Evolutionary conservation across 345 rosid genomes (phyloP), one percentile per base, ranked within the genome.

Genomic region (Aegle marmelos): DNA sequence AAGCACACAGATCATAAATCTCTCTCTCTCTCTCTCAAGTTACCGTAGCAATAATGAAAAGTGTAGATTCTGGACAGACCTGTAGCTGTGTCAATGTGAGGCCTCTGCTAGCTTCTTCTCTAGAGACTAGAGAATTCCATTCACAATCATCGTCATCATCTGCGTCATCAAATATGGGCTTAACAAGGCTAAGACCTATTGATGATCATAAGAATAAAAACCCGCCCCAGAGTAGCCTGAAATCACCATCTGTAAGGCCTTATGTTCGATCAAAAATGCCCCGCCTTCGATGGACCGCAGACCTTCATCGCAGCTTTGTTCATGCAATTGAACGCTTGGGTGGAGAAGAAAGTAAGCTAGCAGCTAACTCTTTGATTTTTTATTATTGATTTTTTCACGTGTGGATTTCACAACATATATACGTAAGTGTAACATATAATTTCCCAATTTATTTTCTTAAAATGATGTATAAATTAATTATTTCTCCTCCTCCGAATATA

Each of bases 281-380:
- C n/a, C 75, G 96, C 34, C 85, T 90, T 45, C 83, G 91, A 27
- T 91, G 96, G 96, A 90, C 92, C 30, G 82, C 90, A 9, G 81
- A 84, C 65, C 91, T 91, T 80, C 96, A 91, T 45, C 88, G 24
- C 24, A 80, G 86, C 79, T 91, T 90, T 73, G 87, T 89, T 72
- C 90, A 83, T 85, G 96, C 94, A 19, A 92, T 92, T 28, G 83
- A 89, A 68, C 76, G 80, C 27, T 86, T 92, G 13, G 97, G 94
- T 4, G 97, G 94, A 79, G 91, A 89, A 80, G 88, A 92, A 53
- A 77, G 97, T 92, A 85, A 85, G 85, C 70, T 37, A 17, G 8
- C 73, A 65, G 60, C 5, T 13, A 45, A 45, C 50, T 45, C 50
- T 3, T 45, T 45, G 50, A 45, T 45, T 13, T 11, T 11, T 10